Percentiles rank a stretch among this genome's conserved stretches.
phyloP scores from a whole-genome alignment of 495 filamentous ascomycete genomes.

The Lasiosphaeria miniovina region DNA sequence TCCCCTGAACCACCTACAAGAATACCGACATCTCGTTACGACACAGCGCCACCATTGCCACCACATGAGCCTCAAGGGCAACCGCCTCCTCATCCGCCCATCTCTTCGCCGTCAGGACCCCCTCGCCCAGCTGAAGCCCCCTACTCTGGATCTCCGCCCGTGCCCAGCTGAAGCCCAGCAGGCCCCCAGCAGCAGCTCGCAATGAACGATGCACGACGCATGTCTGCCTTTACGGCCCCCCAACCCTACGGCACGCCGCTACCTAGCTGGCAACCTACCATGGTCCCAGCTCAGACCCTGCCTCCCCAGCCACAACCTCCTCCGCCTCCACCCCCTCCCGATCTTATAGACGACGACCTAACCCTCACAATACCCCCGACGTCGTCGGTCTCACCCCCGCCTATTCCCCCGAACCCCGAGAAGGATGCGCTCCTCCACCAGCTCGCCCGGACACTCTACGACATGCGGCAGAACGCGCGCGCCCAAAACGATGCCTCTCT shows the following conservation, averaged over 20 bases:
- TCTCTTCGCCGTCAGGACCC: slow-evolving; percentile 8
- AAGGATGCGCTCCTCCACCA: slow-evolving; percentile 84
- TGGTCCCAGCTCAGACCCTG: slow-evolving; percentile 10
- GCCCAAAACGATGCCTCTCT: slow-evolving; percentile 67
- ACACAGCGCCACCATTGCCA: slow-evolving; percentile 42
- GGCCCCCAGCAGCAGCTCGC: slow-evolving; percentile 22
- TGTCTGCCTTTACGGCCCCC: slow-evolving; percentile 26
- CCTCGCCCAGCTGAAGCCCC: too few species aligned
- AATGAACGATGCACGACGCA: slow-evolving; percentile 27
- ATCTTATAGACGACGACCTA: slow-evolving; percentile 67
- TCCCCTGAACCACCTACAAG: too few species aligned
- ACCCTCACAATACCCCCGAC: slow-evolving; percentile 62
- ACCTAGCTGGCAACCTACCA: slow-evolving; percentile 23
- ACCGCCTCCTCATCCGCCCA: slow-evolving; percentile 7
- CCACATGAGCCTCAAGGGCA: slow-evolving; percentile 21
- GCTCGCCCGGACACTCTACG: slow-evolving; percentile 64
- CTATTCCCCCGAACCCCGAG: slow-evolving; percentile 93
- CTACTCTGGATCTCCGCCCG: slow-evolving; percentile 37
- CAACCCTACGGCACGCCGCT: slow-evolving; percentile 24
- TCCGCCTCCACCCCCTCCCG: slow-evolving; percentile 56
- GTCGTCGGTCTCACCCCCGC: slow-evolving; percentile 58
- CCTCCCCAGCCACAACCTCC: slow-evolving; percentile 23
- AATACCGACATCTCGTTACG: slow-evolving; percentile 48
- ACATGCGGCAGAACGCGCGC: slow-evolving; percentile 61
- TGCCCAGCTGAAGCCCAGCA: slow-evolving; percentile 21